Percentiles rank a stretch among this genome's conserved stretches.
Conservation (phyloP, 2,329 filamentous ascomycete species). For the Diplodia sapinea region DNA sequence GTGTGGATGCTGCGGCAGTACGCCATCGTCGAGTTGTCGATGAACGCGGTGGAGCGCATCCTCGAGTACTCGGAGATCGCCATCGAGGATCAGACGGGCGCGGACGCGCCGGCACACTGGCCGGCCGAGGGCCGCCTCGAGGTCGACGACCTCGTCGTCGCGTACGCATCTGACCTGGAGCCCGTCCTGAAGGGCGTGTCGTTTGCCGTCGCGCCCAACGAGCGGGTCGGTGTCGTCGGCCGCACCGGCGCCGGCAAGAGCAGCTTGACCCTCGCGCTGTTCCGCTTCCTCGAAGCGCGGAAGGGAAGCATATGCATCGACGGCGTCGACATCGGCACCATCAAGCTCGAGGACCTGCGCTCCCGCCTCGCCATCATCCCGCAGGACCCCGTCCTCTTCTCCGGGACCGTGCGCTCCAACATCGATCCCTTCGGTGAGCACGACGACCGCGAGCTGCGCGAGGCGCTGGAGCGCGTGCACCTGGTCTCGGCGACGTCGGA, state of each 20-base stretch:
- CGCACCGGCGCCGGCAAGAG: conserved; percentile 81
- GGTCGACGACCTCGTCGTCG: conserved; percentile 73
- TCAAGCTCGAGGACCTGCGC: conserved; percentile 72
- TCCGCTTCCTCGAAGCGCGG: conserved; percentile 71
- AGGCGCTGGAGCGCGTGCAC: conserved; percentile 73
- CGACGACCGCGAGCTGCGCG: conserved; percentile 70
- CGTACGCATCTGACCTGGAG: conserved; percentile 73
- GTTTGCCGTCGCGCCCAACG: conserved; percentile 69
- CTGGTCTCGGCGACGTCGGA: conserved; percentile 51
- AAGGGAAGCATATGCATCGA: conserved; percentile 66
- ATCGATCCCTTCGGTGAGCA: conserved; percentile 78
- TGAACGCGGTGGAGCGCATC: conserved; percentile 79
- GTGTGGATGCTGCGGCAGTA: conserved; percentile 71
- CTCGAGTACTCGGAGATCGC: conserved; percentile 73
- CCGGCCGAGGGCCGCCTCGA: conserved; percentile 75
- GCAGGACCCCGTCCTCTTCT: conserved; percentile 82
- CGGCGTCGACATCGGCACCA: conserved; percentile 74
- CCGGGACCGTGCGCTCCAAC: conserved; percentile 76
- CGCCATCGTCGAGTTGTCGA: conserved; percentile 71
- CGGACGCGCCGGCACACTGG: conserved; percentile 72
- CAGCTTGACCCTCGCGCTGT: conserved; percentile 74
- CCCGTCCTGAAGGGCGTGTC: conserved; percentile 72
- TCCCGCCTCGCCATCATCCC: conserved; percentile 81
- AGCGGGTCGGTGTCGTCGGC: conserved; percentile 69
- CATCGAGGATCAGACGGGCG: conserved; percentile 60